These are phyloP conservation scores for Elaeagnus macrophylla DNA, from an alignment of 306 rosid genomes.

Conservation along the genomic window DNA sequence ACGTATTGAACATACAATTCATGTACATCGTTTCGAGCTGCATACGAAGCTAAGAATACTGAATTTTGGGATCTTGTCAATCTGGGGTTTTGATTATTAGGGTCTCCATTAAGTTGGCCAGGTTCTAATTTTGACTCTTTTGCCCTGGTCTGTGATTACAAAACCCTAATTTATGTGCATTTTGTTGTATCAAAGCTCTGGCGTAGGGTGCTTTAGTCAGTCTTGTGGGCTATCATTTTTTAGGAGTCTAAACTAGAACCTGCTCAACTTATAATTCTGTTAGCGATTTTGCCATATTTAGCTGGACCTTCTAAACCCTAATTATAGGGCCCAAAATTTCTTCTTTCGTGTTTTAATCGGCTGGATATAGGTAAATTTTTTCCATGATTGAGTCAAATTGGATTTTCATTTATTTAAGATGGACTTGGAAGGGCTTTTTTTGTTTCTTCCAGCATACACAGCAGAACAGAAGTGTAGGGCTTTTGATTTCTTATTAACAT, in stretches of 20 bases:
- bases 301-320: too few relatives aligned
- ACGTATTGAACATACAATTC: background rate
- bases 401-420: too few relatives aligned
- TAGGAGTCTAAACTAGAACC: background rate
- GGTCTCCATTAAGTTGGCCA: background rate
- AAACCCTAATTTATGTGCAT: background rate
- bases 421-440: too few relatives aligned
- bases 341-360: too few relatives aligned
- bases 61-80: constrained; percentile 3
- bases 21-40: background rate
- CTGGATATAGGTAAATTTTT: too few relatives aligned
- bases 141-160: background rate
- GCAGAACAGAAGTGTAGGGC: background rate
- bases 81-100: background rate
- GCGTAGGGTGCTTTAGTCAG: background rate
- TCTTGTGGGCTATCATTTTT: background rate
- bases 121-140: background rate
- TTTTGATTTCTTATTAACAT: constrained; percentile 6
- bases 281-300: too few relatives aligned
- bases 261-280: too few relatives aligned
- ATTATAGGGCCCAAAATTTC: too few relatives aligned
- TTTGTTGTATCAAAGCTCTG: background rate
- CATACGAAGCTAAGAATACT: background rate
- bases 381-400: too few relatives aligned
- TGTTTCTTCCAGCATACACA: too few relatives aligned